A percentile compares a stretch with the other conserved stretches of the same genome.
phyloP scores from a whole-genome alignment of 2,329 filamentous ascomycete genomes.

The Colletotrichum acutatum region DNA sequence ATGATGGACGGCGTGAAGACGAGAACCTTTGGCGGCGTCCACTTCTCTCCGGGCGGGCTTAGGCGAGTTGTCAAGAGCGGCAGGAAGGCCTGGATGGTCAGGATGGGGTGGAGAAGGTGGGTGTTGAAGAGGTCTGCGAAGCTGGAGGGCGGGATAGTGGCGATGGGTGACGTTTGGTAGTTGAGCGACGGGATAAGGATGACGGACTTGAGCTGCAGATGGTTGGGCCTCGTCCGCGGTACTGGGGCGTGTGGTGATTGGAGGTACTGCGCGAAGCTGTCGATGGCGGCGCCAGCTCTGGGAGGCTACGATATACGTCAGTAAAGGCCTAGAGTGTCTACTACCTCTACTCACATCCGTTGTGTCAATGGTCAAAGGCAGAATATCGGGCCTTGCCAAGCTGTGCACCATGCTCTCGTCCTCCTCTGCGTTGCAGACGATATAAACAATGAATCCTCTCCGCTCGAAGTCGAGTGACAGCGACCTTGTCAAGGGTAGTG shows the following conservation, averaged over 20 bases:
- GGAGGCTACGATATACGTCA: slow-evolving; percentile 63
- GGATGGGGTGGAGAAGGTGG: slow-evolving; percentile 88
- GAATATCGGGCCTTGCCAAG: slow-evolving; percentile 83
- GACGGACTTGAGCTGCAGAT: slow-evolving; percentile 80
- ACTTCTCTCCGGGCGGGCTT: slow-evolving; percentile 61
- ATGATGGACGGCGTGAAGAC: slow-evolving; percentile 85
- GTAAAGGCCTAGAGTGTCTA: background rate
- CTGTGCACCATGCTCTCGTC: slow-evolving; percentile 84
- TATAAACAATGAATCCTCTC: slow-evolving; percentile 91
- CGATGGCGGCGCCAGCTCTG: slow-evolving; percentile 74
- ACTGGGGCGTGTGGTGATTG: slow-evolving; percentile 81
- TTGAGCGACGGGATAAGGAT: slow-evolving; percentile 85
- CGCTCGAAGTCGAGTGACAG: slow-evolving; percentile 88
- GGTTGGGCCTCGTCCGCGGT: slow-evolving; percentile 79
- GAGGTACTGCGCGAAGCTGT: slow-evolving; percentile 77
- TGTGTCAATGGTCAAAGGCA: slow-evolving; percentile 84
- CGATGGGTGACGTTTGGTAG: slow-evolving; percentile 85
- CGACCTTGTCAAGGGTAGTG: slow-evolving; percentile 84
- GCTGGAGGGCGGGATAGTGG: slow-evolving; percentile 83
- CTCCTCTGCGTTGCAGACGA: slow-evolving; percentile 86
- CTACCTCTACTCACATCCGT: slow-evolving; percentile 70
- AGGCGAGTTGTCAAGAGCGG: slow-evolving; percentile 76
- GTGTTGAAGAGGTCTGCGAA: slow-evolving; percentile 94
- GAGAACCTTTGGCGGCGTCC: slow-evolving; percentile 73
- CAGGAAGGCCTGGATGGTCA: slow-evolving; percentile 90